These are phyloP conservation scores for Talaromyces amestolkiae DNA, from an alignment of 2,329 filamentous ascomycete species.

Conservation along the genomic window DNA sequence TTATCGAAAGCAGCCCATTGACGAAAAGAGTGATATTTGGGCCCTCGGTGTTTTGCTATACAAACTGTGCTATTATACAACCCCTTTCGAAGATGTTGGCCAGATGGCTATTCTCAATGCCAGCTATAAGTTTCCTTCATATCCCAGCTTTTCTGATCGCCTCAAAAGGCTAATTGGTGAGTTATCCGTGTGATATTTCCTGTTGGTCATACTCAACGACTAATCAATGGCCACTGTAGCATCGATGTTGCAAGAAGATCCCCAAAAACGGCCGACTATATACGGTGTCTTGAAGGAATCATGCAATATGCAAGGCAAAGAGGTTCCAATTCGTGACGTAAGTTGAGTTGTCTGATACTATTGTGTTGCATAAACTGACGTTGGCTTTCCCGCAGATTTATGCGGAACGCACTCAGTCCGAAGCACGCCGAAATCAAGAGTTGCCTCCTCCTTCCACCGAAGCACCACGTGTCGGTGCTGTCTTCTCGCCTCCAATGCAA, in stretches of 20 bases:
- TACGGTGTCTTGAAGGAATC: conserved; percentile 87
- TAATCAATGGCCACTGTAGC: conserved; percentile 48
- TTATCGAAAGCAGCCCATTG: conserved; percentile 91
- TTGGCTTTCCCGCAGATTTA: conserved; percentile 45
- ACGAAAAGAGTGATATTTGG: conserved; percentile 99
- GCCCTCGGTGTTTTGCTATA: conserved; percentile 91
- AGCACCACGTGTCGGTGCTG: conserved; percentile 69
- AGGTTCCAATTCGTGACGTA: conserved; percentile 86
- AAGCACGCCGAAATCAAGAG: conserved; percentile 60
- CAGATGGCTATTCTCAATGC: conserved; percentile 97
- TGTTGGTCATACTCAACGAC: neutral
- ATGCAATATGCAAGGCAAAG: conserved; percentile 82
- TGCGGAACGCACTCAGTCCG: conserved; percentile 60
- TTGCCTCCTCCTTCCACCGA: conserved; percentile 57
- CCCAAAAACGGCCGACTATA: conserved; percentile 78
- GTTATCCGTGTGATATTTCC: neutral
- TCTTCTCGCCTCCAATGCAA: conserved; percentile 72
- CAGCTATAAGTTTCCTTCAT: conserved; percentile 83
- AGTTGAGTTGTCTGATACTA: conserved; percentile 32
- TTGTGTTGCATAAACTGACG: neutral
- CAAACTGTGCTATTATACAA: conserved; percentile 99
- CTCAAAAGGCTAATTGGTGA: conserved; percentile 86
- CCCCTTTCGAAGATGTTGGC: conserved; percentile 95
- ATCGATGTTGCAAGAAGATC: conserved; percentile 85
- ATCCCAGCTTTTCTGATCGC: conserved; percentile 85